phyloP scores from a whole-genome alignment of 805 yeast genomes.

The Candida xiaguanensis region DNA sequence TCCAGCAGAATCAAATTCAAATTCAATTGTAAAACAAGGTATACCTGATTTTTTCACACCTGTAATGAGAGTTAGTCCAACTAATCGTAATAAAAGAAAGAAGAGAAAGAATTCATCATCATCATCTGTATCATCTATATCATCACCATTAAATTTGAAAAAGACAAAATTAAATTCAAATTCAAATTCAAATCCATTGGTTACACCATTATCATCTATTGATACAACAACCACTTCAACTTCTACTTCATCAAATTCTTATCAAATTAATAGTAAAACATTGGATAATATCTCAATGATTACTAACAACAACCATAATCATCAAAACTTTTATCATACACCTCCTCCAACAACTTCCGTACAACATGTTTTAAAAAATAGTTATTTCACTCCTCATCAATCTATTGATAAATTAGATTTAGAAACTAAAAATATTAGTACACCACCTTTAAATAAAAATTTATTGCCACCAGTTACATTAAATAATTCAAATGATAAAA shows the following conservation, averaged over 20 bases:
- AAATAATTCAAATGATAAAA: background rate
- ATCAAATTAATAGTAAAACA: slow-evolving; percentile 27
- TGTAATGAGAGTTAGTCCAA: slow-evolving; percentile 40
- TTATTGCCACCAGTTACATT: slow-evolving; percentile 11
- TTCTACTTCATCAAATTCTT: slow-evolving; percentile 13
- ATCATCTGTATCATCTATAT: background rate
- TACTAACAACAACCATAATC: slow-evolving; percentile 12
- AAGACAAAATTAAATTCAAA: slow-evolving; percentile 8
- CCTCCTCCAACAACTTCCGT: slow-evolving; percentile 14
- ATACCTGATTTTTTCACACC: slow-evolving; percentile 44
- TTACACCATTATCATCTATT: slow-evolving; percentile 19
- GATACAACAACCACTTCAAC: slow-evolving; percentile 7
- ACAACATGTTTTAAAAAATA: background rate
- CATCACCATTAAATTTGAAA: slow-evolving; percentile 8
- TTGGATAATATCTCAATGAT: slow-evolving; percentile 31
- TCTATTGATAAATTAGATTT: background rate
- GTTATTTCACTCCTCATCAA: slow-evolving; percentile 13
- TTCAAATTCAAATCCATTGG: slow-evolving; percentile 10
- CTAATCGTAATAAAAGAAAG: slow-evolving; percentile 11
- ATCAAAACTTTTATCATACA: slow-evolving; percentile 13
- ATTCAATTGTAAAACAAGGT: slow-evolving; percentile 34
- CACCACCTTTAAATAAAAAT: slow-evolving; percentile 1
- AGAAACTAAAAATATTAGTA: background rate
- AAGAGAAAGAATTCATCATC: slow-evolving; percentile 13
- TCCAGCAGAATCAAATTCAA: slow-evolving; percentile 41